Conservation (phyloP, 768 basidiomycete genomes). For the Cytidiella melzeri region DNA sequence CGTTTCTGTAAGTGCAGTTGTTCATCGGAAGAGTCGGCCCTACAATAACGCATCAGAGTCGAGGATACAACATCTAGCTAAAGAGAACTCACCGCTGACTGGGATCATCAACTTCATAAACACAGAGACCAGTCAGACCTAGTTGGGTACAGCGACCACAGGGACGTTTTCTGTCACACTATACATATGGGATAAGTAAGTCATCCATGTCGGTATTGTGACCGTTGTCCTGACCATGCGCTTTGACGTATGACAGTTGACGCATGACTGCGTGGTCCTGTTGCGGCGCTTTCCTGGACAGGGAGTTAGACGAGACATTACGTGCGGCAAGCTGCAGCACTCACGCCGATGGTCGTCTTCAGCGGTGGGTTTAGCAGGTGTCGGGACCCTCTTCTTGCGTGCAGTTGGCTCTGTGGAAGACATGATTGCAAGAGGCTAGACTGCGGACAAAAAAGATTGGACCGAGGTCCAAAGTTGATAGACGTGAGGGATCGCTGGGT, state of each 20-base stretch:
- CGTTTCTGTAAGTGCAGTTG: conserved; percentile 60
- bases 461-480: too few relatives aligned
- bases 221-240: conserved; percentile 46
- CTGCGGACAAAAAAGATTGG: not conserved
- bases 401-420: conserved; percentile 16
- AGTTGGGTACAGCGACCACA: conserved; percentile 41
- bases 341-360: conserved; percentile 46
- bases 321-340: too few relatives aligned
- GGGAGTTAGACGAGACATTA: conserved; percentile 7
- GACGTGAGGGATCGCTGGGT: too few relatives aligned
- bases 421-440: conserved; percentile 13
- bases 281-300: conserved; percentile 45
- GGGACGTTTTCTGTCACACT: conserved; percentile 45
- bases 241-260: conserved; percentile 70
- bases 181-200: not conserved
- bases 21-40: conserved; percentile 46
- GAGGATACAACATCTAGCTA: not conserved
- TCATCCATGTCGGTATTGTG: not conserved
- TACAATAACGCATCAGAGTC: too few relatives aligned
- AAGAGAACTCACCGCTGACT: conserved; percentile 41
- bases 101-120: conserved; percentile 80
- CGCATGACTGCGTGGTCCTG: conserved; percentile 66
- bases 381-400: conserved; percentile 23
- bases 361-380: conserved; percentile 25
- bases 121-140: conserved; percentile 63